phyloP scores from a whole-genome alignment of 495 filamentous ascomycete species.

The Evernia prunastri region DNA sequence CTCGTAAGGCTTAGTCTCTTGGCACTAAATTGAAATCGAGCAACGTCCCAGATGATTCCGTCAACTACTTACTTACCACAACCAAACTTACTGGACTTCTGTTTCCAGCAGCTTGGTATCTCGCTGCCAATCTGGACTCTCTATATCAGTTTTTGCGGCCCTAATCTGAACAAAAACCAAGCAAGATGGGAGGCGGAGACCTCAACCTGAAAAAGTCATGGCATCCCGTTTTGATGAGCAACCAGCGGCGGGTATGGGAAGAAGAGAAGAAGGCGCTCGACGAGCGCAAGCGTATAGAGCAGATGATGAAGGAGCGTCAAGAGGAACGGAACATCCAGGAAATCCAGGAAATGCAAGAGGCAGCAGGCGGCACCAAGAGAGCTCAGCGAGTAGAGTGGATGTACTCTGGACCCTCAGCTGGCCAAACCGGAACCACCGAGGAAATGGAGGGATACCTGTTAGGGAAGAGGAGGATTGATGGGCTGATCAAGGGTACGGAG shows the following conservation, averaged over 20 bases:
- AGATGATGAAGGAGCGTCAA: conserved; percentile 81
- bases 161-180: background rate
- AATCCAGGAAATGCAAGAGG: conserved; percentile 82
- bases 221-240: conserved; percentile 77
- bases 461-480: conserved; percentile 84
- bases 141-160: background rate
- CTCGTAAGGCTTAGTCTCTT: conserved; percentile 13
- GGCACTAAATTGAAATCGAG: background rate
- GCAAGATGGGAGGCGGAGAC: conserved; percentile 72
- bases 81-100: background rate
- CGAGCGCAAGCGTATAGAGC: conserved; percentile 85
- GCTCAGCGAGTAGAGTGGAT: conserved; percentile 91
- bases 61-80: background rate
- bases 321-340: conserved; percentile 93
- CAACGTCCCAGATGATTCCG: no score
- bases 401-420: conserved; percentile 82
- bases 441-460: conserved; percentile 93
- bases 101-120: background rate
- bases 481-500: conserved; percentile 75
- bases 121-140: background rate
- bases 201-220: conserved; percentile 97
- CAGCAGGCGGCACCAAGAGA: conserved; percentile 69
- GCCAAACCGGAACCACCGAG: conserved; percentile 73
- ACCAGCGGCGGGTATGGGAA: conserved; percentile 76
- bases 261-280: conserved; percentile 91